phyloP scores from a whole-genome alignment of 495 filamentous ascomycete species.

The Cryomyces minteri region DNA sequence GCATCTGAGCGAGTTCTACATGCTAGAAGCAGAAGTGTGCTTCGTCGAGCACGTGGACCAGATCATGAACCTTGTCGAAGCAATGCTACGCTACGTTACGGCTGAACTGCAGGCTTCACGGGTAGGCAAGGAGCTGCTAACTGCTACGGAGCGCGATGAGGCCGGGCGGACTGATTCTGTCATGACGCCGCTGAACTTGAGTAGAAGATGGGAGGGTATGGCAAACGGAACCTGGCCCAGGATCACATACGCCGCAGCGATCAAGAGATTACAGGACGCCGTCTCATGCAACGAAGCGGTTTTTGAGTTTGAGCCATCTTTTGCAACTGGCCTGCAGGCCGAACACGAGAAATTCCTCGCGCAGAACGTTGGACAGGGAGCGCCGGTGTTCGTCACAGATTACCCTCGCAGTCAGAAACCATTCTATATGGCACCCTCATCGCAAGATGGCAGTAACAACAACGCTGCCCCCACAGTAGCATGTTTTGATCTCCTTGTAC shows the following conservation, averaged over 20 bases:
- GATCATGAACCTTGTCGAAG: conserved; percentile 64
- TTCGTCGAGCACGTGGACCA: conserved; percentile 51
- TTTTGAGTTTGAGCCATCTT: conserved; percentile 49
- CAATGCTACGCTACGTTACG: conserved; percentile 48
- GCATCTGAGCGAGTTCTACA: conserved; percentile 95
- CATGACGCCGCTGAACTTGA: conserved; percentile 27
- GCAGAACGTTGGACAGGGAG: conserved; percentile 41
- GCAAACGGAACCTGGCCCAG: conserved; percentile 50
- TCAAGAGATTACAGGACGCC: conserved; percentile 45
- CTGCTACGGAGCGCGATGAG: conserved; percentile 20
- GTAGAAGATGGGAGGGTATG: conserved; percentile 53
- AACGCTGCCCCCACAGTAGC: conserved; percentile 45
- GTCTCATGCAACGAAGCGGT: conserved; percentile 24
- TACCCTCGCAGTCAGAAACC: conserved; percentile 77
- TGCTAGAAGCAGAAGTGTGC: conserved; percentile 81
- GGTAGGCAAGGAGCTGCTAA: conserved; percentile 42
- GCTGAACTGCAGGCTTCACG: conserved; percentile 32
- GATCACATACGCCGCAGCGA: conserved; percentile 69
- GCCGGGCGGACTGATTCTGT: conserved; percentile 2
- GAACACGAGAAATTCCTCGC: conserved; percentile 91
- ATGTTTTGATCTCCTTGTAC: conserved; percentile 89
- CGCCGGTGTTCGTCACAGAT: conserved; percentile 81
- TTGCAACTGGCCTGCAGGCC: conserved; percentile 61
- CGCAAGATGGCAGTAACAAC: conserved; percentile 1
- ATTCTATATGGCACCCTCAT: conserved; percentile 80